Evolutionary conservation across 2,329 filamentous ascomycete genomes (phyloP), one percentile per base, ranked within the genome.

Genomic region (Cladophialophora yegresii): DNA sequence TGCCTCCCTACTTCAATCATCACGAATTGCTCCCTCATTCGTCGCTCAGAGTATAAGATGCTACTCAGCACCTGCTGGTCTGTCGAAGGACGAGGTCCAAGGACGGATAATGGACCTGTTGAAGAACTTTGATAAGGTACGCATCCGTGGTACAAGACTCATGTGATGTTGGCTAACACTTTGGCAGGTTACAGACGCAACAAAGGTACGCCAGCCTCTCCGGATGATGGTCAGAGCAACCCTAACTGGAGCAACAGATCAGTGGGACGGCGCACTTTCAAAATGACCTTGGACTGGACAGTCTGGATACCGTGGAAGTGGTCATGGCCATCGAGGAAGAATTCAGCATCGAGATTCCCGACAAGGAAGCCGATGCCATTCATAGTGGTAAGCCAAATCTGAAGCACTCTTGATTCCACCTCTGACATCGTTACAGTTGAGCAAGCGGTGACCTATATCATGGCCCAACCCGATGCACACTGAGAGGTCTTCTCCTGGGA

Each of bases 251-350:
- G 70, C 67, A 43, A 66, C 73, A 98, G 93, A 91, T 99, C 77
- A 91, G 88, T 75, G 81, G 86, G 69, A 84, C 83, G 60, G 89
- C 93, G 65, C 93, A 98, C 86, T 99, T 99, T 82, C 86, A 92
- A 77, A 98, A 97, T 79, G 93, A 99, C 81, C 90, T 99, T 70
- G 95, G 93, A 71, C 84, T 99, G 75, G 95, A 99, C 84, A 96
- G 90, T 82, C 86, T 99, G 79, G 95, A 99, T 80, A 97, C 95
- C 69, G 95, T 99, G 70, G 95, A 99, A 85, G 95, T 99, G 72
- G 95, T 99, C 74, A 99, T 99, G 95, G 95, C 95, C 71, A 98
- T 99, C 81, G 95, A 99, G 86, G 95, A 99, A 87, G 87, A 89
- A 76, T 89, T 89, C 81, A 89, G 92, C 89, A 95, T 97, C 78